These are phyloP conservation scores for Cenococcum geophilum DNA, from an alignment of 495 filamentous ascomycete species.

Conservation along the genomic window DNA sequence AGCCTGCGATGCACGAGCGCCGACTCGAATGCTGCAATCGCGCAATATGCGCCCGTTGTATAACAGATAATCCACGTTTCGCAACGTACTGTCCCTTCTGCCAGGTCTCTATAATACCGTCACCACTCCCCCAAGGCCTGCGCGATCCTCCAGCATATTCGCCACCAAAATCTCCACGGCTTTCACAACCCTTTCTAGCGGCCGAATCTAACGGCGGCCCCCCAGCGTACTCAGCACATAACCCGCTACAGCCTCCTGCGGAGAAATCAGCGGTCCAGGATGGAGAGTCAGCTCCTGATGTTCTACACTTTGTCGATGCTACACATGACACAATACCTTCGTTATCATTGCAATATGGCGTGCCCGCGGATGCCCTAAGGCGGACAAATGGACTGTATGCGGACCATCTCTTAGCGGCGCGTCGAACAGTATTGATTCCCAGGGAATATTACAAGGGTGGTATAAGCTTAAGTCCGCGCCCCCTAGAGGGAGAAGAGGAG, in stretches of 20 bases:
- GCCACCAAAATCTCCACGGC: constrained; percentile 34
- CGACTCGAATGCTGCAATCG: constrained; percentile 59
- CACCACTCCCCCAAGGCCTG: constrained; percentile 50
- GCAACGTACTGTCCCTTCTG: constrained; percentile 62
- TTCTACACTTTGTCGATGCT: constrained; percentile 62
- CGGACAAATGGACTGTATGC: constrained; percentile 56
- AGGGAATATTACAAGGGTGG: constrained; percentile 56
- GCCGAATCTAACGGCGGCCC: constrained; percentile 18
- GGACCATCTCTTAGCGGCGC: constrained; percentile 59
- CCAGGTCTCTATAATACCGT: constrained; percentile 48
- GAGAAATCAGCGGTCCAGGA: constrained; percentile 30
- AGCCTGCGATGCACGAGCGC: constrained; percentile 47
- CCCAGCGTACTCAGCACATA: constrained; percentile 36
- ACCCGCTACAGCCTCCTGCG: constrained; percentile 28
- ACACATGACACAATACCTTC: constrained; percentile 55
- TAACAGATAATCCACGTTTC: constrained; percentile 62
- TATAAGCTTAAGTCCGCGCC: constrained; percentile 56
- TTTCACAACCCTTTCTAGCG: constrained; percentile 40
- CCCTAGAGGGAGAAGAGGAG: constrained; percentile 62
- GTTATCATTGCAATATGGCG: constrained; percentile 60
- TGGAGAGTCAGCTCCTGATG: constrained; percentile 45
- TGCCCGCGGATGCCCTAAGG: constrained; percentile 52
- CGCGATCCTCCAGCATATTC: constrained; percentile 55
- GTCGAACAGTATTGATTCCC: constrained; percentile 62
- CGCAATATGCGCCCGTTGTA: constrained; percentile 62